These are phyloP conservation scores for Echinochloa phyllopogon DNA, from an alignment of 176 grass and related monocot genomes.

Conservation along the genomic window DNA sequence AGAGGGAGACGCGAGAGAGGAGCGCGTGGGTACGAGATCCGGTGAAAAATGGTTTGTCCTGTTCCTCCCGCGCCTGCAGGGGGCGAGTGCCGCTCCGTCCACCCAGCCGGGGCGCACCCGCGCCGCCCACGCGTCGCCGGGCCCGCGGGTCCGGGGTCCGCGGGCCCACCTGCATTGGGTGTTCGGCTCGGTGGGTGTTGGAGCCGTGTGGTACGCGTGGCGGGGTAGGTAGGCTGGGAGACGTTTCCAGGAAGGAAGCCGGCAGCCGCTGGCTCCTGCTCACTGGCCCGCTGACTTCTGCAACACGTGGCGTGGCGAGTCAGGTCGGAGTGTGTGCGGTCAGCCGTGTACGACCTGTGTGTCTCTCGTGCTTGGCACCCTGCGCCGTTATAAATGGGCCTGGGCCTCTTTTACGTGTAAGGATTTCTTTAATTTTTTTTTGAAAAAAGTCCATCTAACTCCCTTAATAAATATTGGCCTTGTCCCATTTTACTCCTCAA, in stretches of 20 bases:
- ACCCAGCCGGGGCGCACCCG: background rate
- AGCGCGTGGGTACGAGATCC: conserved; percentile 2
- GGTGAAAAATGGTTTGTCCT: conserved; percentile 25
- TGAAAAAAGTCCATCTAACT: too few species aligned
- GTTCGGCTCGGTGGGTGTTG: background rate
- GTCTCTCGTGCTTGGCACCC: background rate
- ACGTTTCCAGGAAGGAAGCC: background rate
- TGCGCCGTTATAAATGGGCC: background rate
- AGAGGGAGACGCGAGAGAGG: background rate
- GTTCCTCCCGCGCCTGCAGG: background rate
- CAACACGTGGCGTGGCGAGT: background rate
- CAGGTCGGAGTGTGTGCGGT: background rate
- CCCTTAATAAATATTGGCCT: too few species aligned
- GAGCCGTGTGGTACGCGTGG: background rate
- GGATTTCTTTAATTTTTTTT: too few species aligned
- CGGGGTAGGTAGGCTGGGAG: background rate
- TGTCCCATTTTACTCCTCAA: too few species aligned
- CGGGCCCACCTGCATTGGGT: conserved; percentile 29
- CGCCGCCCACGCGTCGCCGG: background rate
- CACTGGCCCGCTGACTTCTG: conserved; percentile 18
- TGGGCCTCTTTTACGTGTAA: background rate
- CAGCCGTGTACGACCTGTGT: background rate
- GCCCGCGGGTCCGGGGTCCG: background rate
- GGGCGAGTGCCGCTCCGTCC: conserved; percentile 1
- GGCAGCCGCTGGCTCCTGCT: background rate